phyloP scores from a whole-genome alignment of 495 filamentous ascomycete species.

The Penicillium waksmanii region DNA sequence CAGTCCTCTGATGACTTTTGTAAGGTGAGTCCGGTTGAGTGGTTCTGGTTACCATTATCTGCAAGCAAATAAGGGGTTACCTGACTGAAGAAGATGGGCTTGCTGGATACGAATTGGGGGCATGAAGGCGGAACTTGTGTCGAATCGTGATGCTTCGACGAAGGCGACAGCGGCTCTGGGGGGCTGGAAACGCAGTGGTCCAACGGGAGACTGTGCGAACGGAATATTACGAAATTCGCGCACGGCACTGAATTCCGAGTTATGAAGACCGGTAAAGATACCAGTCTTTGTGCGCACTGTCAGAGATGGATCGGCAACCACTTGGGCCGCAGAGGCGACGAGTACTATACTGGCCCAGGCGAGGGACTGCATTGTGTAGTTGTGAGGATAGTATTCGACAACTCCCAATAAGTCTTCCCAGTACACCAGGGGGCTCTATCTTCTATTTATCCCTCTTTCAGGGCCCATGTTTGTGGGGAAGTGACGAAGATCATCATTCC shows the following conservation, averaged over 20 bases:
- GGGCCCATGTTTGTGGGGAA: not conserved
- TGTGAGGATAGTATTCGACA: not conserved
- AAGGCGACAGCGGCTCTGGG: slow-evolving; percentile 7
- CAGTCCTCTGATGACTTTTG: slow-evolving; percentile 47
- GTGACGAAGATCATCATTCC: not conserved
- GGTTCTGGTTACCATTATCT: slow-evolving; percentile 13
- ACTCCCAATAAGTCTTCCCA: not conserved
- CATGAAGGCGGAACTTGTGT: slow-evolving; percentile 12
- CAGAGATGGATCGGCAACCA: slow-evolving; percentile 6
- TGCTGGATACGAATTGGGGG: slow-evolving; percentile 11
- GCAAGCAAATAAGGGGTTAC: slow-evolving; percentile 5
- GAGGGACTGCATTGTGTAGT: not conserved
- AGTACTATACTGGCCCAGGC: not conserved
- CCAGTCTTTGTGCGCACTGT: slow-evolving; percentile 13
- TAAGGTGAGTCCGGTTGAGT: slow-evolving; percentile 4
- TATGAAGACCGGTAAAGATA: slow-evolving; percentile 7
- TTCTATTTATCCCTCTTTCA: not conserved
- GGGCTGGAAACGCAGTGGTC: slow-evolving; percentile 10
- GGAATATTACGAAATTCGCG: slow-evolving; percentile 13
- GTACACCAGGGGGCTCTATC: not conserved
- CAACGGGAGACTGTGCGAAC: slow-evolving; percentile 10
- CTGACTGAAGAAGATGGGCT: slow-evolving; percentile 11
- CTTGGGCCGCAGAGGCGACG: not conserved
- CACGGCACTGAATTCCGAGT: slow-evolving; percentile 5
- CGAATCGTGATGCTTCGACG: slow-evolving; percentile 8